These are phyloP conservation scores for Protea cynaroides DNA, from an alignment of 164 flowering plant species.

Conservation along the genomic window DNA sequence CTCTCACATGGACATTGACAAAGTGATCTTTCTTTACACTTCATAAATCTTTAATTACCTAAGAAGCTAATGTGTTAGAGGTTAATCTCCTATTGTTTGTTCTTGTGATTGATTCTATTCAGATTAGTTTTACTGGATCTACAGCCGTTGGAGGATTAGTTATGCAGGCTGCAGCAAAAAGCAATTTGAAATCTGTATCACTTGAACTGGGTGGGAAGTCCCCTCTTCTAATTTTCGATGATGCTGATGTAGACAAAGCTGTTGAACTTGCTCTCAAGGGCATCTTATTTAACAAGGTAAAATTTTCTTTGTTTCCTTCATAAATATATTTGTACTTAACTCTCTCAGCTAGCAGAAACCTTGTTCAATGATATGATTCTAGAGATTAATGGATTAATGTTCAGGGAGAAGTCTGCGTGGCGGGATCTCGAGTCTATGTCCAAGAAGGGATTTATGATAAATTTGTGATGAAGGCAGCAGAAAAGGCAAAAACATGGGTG, in stretches of 20 bases:
- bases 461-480: constrained; percentile 41
- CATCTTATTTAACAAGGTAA: too few species aligned
- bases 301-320: too few species aligned
- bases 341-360: not conserved
- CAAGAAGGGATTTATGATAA: constrained; percentile 86
- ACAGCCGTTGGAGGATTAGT: constrained; percentile 62
- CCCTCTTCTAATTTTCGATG: constrained; percentile 23
- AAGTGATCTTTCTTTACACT: constrained; percentile 23
- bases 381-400: constrained; percentile 1
- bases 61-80: not conserved
- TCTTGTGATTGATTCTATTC: not conserved
- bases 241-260: too few species aligned
- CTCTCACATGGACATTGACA: constrained; percentile 88
- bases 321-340: not conserved
- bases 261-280: too few species aligned
- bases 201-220: constrained; percentile 91
- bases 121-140: constrained; percentile 85
- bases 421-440: constrained; percentile 67
- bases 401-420: constrained; percentile 82
- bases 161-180: constrained; percentile 70
- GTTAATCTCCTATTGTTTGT: not conserved
- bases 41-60: not conserved
- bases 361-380: not conserved
- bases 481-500: constrained; percentile 49
- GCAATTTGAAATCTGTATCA: constrained; percentile 69